These are phyloP conservation scores for Hygrophila difformis DNA, from an alignment of 257 asterid species.

Conservation along the genomic window DNA sequence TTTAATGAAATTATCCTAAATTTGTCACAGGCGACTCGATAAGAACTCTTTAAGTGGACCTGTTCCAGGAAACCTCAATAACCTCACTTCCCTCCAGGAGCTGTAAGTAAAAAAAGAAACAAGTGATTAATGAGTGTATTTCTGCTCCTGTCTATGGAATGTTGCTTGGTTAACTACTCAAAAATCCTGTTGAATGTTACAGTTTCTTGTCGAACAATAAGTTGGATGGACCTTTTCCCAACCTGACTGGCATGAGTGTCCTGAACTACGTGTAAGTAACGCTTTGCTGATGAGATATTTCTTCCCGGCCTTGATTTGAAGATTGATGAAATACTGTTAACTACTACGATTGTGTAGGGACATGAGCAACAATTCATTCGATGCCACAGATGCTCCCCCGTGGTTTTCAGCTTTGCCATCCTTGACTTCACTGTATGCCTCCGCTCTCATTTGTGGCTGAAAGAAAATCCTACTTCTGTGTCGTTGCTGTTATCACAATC, in stretches of 20 bases:
- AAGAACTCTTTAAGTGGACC: constrained; percentile 48
- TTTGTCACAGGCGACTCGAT: constrained; percentile 60
- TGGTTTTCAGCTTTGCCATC: constrained; percentile 53
- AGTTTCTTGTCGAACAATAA: constrained; percentile 70
- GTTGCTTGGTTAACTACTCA: background rate
- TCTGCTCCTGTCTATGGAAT: background rate
- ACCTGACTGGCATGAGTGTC: constrained; percentile 45
- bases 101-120: constrained; percentile 44
- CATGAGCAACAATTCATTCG: constrained; percentile 68
- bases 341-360: constrained; percentile 42
- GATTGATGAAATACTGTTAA: background rate
- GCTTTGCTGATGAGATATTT: too few relatives aligned
- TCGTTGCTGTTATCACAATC: too few relatives aligned
- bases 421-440: constrained; percentile 56
- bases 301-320: background rate
- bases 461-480: background rate
- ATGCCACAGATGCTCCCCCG: constrained; percentile 36
- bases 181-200: constrained; percentile 9
- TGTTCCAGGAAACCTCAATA: constrained; percentile 55
- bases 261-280: constrained; percentile 65
- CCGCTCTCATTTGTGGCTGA: background rate
- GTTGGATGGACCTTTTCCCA: constrained; percentile 56
- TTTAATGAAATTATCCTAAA: constrained; percentile 9
- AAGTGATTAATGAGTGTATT: background rate
- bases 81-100: constrained; percentile 50